phyloP scores from a whole-genome alignment of 495 filamentous ascomycete genomes.

The Xylaria bambusicola region DNA sequence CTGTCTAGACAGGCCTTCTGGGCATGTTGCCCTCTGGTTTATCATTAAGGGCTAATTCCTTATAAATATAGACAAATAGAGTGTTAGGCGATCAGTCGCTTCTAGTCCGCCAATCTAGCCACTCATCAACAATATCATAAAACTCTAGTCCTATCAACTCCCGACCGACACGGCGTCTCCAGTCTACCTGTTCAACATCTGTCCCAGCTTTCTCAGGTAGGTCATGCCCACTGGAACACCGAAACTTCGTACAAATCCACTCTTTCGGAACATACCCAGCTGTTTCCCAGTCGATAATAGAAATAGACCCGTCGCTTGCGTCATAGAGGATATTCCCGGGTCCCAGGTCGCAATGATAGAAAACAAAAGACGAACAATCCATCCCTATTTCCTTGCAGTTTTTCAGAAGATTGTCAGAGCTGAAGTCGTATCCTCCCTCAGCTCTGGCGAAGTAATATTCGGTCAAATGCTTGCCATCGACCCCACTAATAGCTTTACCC shows the following conservation, averaged over 20 bases:
- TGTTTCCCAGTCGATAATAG: slow-evolving; percentile 41
- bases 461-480: slow-evolving; percentile 19
- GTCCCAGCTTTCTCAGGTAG: slow-evolving; percentile 21
- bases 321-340: slow-evolving; percentile 38
- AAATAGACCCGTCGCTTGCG: slow-evolving; percentile 24
- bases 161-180: slow-evolving; percentile 11
- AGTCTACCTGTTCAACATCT: slow-evolving; percentile 5
- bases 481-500: slow-evolving; percentile 19
- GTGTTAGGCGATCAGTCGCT: too few species aligned
- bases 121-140: slow-evolving; percentile 11
- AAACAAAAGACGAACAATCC: slow-evolving; percentile 34
- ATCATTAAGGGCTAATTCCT: too few species aligned
- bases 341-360: slow-evolving; percentile 41
- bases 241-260: slow-evolving; percentile 37
- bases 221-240: slow-evolving; percentile 28
- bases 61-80: too few species aligned
- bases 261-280: slow-evolving; percentile 36
- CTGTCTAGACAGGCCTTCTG: too few species aligned
- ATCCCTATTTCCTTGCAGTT: slow-evolving; percentile 30
- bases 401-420: slow-evolving; percentile 5
- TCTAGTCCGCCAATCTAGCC: slow-evolving; percentile 17
- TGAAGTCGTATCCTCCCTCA: slow-evolving; percentile 8
- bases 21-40: too few species aligned
- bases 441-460: slow-evolving; percentile 14
- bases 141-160: slow-evolving; percentile 11